Conservation (phyloP, 2,329 filamentous ascomycete genomes). For the Botrytis galanthina region DNA sequence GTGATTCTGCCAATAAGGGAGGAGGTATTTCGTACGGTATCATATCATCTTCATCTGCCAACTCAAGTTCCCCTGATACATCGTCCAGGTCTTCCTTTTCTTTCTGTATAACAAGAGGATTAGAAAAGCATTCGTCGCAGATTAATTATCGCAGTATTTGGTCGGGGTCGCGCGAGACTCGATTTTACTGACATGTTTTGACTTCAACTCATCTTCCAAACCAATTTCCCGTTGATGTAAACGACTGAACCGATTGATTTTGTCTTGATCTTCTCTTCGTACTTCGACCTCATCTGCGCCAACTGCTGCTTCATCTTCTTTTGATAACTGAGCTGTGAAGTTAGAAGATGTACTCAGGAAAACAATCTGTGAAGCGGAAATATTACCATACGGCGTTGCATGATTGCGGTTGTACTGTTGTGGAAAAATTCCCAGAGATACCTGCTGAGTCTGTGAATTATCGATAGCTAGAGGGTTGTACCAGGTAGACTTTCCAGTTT, state of each 20-base stretch:
- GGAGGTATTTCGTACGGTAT: slow-evolving; percentile 63
- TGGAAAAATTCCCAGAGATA: background rate
- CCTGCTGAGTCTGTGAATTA: background rate
- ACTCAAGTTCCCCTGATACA: slow-evolving; percentile 83
- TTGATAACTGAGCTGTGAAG: slow-evolving; percentile 62
- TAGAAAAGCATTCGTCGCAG: slow-evolving; percentile 23
- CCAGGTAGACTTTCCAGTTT: background rate
- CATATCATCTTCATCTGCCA: slow-evolving; percentile 91
- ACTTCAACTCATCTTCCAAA: slow-evolving; percentile 76
- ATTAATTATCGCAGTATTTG: background rate
- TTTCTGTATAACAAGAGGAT: slow-evolving; percentile 60
- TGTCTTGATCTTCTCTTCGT: slow-evolving; percentile 94
- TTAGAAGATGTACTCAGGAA: background rate
- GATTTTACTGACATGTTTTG: slow-evolving; percentile 65
- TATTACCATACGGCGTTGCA: slow-evolving; percentile 33
- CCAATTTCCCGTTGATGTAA: slow-evolving; percentile 81
- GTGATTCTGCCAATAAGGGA: background rate
- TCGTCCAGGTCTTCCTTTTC: slow-evolving; percentile 98
- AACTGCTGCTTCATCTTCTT: slow-evolving; percentile 79
- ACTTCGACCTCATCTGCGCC: slow-evolving; percentile 84
- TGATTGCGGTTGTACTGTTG: slow-evolving; percentile 17
- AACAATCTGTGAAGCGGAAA: background rate
- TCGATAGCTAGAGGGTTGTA: background rate
- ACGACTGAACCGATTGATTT: slow-evolving; percentile 96
- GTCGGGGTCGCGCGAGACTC: no score